Evolutionary conservation across 148 eudicot genomes (phyloP), one percentile per base, ranked within the genome.

Genomic region (Dianthus caryophyllus): DNA sequence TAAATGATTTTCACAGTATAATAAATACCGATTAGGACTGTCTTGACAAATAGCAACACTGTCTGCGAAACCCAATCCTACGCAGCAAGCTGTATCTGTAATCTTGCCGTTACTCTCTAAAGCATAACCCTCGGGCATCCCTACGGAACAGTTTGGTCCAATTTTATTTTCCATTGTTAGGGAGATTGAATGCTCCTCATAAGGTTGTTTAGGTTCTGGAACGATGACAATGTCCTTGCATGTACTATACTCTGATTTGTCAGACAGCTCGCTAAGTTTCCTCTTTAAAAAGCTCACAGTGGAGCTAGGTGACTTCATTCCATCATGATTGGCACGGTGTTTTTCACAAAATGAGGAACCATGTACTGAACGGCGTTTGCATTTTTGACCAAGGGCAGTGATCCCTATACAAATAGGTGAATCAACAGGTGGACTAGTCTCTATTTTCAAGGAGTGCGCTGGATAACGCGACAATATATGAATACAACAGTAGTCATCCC

Each of bases 1-100:
- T 73, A 94, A 53, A 76, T 94, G 99, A 36, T 88, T 84, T 43
- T 94, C 97, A 76, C 99, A 94, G 74, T 94, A 94, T 31, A 94
- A 64, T 0, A 85, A 82, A 71, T 86, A 83, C 36, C 81, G 71
- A 64, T 78, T 94, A 21, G 97, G 90, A 61, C 76, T 78, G 71
- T 94, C 99, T 18, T 20, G 66, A 73, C 99, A 94, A 52, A 61
- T 66, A 56, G 61, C 83, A 53, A 59, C 63, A 22, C 71, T 82
- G 50, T 75, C 86, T 26, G 76, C 74, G 64, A 75, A 52, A 48
- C 84, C 77, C 53, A 83, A 71, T 58, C 97, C 99, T 61, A 94
- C 75, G 70, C 99, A 94, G 44, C 61, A 82, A 36, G 73, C 71
- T 50, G 61, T 66, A 59, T 77, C 96, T 31, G 63, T 55, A 43